Evolutionary conservation across 2,329 filamentous ascomycete genomes (phyloP).

Genomic region (Lecanicillium sp.): DNA sequence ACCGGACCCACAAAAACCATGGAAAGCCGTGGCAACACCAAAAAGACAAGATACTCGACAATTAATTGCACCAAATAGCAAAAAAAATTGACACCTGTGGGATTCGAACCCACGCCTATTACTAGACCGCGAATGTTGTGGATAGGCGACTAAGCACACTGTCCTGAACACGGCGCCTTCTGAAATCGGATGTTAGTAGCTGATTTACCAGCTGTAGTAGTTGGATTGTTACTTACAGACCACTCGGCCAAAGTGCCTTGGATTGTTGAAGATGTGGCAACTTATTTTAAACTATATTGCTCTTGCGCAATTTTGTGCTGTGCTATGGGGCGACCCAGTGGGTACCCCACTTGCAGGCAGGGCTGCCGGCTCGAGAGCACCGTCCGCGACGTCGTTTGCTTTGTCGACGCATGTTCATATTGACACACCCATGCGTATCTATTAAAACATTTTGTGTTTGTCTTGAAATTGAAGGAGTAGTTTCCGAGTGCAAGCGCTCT

Average conservation of each 20-base stretch:
- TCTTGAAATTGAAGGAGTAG: no score
- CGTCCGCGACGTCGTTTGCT: no score
- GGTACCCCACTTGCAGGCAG: no score
- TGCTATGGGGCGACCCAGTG: no score
- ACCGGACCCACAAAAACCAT: neutral
- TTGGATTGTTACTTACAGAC: slow-evolving; percentile 17
- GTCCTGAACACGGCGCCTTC: slow-evolving; percentile 1
- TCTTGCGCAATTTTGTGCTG: no score
- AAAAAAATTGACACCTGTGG: slow-evolving; percentile 19
- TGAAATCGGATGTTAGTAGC: neutral
- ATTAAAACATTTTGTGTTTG: no score
- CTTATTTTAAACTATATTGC: neutral
- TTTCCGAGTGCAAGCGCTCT: no score
- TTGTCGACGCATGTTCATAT: no score
- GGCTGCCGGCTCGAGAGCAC: no score
- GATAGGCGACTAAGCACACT: neutral
- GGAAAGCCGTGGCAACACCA: neutral
- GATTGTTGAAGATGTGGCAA: neutral
- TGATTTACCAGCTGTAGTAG: slow-evolving; percentile 11
- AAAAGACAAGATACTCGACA: neutral
- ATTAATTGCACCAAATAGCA: neutral
- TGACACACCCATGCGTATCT: no score
- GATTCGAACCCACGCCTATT: slow-evolving; percentile 24
- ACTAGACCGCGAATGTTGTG: slow-evolving; percentile 15
- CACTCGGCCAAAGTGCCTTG: slow-evolving; percentile 19